phyloP scores from a whole-genome alignment of 1,284 basidiomycete species.

The Cutaneotrichosporon cavernicola region DNA sequence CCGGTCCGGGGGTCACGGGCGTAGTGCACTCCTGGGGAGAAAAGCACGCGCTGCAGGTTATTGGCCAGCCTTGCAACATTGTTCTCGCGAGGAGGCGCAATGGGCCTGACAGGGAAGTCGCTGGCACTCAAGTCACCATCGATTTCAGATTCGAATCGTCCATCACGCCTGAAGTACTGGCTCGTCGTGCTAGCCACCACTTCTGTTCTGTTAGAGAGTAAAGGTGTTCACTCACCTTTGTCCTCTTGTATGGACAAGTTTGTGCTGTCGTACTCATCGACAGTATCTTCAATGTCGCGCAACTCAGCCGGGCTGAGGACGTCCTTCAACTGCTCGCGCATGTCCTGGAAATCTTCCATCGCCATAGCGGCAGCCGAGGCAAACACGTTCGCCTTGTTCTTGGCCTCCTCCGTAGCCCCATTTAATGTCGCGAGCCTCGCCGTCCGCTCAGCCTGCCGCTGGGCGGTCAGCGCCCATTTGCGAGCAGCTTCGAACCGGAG shows the following conservation, averaged over 20 bases:
- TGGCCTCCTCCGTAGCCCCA: background rate
- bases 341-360: background rate
- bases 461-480: background rate
- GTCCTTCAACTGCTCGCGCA: background rate
- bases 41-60: conserved; percentile 76
- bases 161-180: conserved; percentile 5
- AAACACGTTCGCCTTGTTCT: background rate
- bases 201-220: background rate
- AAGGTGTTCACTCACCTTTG: conserved; percentile 9
- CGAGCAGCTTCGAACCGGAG: background rate
- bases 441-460: background rate
- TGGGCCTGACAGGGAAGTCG: conserved; percentile 24
- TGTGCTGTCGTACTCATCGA: background rate
- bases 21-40: conserved; percentile 92
- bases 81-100: conserved; percentile 52
- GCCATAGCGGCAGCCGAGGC: background rate
- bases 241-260: background rate
- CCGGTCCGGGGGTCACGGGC: conserved; percentile 79
- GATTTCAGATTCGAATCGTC: conserved; percentile 1
- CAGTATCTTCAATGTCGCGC: background rate
- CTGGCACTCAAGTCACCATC: background rate
- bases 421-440: background rate
- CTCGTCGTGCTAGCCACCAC: background rate
- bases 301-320: background rate
- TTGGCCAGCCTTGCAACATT: conserved; percentile 69